Conservation (phyloP, 805 yeast species). For the Lipomyces yamadae region DNA sequence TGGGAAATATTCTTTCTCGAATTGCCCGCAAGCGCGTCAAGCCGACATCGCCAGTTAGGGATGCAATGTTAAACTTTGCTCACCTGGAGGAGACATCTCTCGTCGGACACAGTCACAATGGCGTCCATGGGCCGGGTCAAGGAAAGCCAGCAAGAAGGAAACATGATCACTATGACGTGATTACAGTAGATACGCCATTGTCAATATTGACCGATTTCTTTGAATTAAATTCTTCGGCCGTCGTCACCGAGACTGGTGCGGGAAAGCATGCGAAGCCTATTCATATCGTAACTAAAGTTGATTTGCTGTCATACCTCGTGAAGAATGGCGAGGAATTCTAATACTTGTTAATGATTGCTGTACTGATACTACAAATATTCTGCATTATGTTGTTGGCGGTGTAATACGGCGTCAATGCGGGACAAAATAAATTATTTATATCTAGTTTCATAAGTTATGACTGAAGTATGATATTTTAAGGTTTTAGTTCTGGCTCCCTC, state of each 20-base stretch:
- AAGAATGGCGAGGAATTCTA: slow-evolving; percentile 38
- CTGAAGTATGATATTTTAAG: too few species aligned
- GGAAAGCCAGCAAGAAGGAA: slow-evolving; percentile 16
- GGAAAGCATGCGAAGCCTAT: slow-evolving; percentile 64
- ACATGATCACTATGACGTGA: slow-evolving; percentile 58
- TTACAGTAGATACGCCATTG: slow-evolving; percentile 68
- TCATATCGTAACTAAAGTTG: slow-evolving; percentile 87
- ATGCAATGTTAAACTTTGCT: slow-evolving; percentile 75
- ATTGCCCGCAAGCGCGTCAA: slow-evolving; percentile 66
- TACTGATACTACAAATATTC: neutral
- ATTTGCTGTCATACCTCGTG: slow-evolving; percentile 59
- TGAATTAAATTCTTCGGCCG: slow-evolving; percentile 82
- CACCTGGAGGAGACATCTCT: slow-evolving; percentile 66
- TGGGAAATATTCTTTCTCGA: slow-evolving; percentile 70
- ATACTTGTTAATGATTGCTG: neutral
- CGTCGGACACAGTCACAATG: slow-evolving; percentile 51
- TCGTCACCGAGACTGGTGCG: slow-evolving; percentile 65
- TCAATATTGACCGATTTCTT: slow-evolving; percentile 74
- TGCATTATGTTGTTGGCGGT: neutral
- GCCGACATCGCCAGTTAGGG: slow-evolving; percentile 58
- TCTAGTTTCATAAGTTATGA: too few species aligned
- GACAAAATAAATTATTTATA: too few species aligned
- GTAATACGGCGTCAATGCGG: too few species aligned
- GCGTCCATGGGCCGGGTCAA: slow-evolving; percentile 24
- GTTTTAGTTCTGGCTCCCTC: too few species aligned